Base-by-base conservation (phyloP, 2,329 filamentous ascomycete genomes). In the Nothomitra cinnamomea region DNA sequence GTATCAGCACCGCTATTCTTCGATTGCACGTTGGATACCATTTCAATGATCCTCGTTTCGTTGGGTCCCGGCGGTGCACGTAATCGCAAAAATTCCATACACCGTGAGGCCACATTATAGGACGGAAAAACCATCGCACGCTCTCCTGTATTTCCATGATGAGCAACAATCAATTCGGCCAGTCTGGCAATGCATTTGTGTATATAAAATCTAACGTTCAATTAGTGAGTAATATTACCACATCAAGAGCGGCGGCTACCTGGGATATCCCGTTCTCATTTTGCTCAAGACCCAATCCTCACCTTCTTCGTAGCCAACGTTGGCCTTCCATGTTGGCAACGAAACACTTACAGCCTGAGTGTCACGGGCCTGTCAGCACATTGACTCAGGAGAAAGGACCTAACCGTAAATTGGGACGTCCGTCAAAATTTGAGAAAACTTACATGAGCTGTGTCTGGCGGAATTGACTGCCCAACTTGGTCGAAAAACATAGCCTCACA, bases 241-340 rank as follows among this genome's bases (percentile, higher is more conserved):
- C 28, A 38, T 25, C 32, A 48, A 32, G 51, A 42, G 58, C 38
- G 50, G 55, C 43, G 55, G 68, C 55, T 67, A 86, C 82, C 85
- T 79, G 56, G 92, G 92, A 67, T 98, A 98, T 36, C 92, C 92
- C 45, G 85, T 94, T 58, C 79, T 76, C 88, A 98, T 84, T 64
- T 82, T 83, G 57, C 76, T 77, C 17, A 92, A 58, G n/a, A 98
- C 86, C 83, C 87, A 92, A 54, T 82, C 72, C 64, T 94, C 77
- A 51, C 88, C 90, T 67, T 98, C 88, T 67, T 98, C 92, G 64
- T 98, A 98, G 41, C 80, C 90, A 40, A 98, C 74, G 62, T 94
- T 96, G 59, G 88, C 75, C 59, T 75, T 76, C 92, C 92, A 98
- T 69, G 88, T 94, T 40, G 92, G 92, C 24, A 98, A 72, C 15